Evolutionary conservation across 2,329 filamentous ascomycete genomes (phyloP), one percentile per base, ranked within the genome.

Genomic region (Rasamsonia emersonii): DNA sequence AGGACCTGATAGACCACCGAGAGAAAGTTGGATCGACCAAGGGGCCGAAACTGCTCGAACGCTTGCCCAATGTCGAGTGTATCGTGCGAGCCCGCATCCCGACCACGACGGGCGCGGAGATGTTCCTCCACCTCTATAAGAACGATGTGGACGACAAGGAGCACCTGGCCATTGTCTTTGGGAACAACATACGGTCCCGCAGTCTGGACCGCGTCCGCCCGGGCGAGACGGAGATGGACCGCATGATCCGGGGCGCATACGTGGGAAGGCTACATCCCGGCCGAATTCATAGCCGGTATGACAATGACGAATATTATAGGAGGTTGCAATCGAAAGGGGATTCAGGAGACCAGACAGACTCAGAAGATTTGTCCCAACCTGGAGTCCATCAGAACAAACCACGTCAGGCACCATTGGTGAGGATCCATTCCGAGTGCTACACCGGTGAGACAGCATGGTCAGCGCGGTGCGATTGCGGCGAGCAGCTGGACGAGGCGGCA

Each of bases 401-500:
- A 21, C 20, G 14, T 5, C 20, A 39, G 17, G 53, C 81, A 1
- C 85, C 91, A 0, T 67, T 98, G 23, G 89, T 98, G 28, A 75
- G 91, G 36, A 98, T 98, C 53, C 91, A 98, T 59, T 93, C 85
- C 3, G 91, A 98, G 61, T 98, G 91, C 64, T 98, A 98, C 60
- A 98, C 91, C 0, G 91, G 91, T 37, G 91, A 98, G 67, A 98
- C 91, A 1, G 91, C 93, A 1, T 96, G 91, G 91, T 95, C 88
- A 5, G 89, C 91, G 20, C 79, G 91, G 17, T 98, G 91, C 64
- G 91, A 98, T 62, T 98, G 91, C 57, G 91, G 91, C 35, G 91
- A 98, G 62, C 91, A 98, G 58, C 72, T 98, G 2, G 91, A 98
- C 57, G 91, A 98, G 64, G 91, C 91, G 1, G 91, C 89, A 2